Base-by-base conservation (phyloP, 225 moss, liverwort and hornwort species). In the Neckera pumila region DNA sequence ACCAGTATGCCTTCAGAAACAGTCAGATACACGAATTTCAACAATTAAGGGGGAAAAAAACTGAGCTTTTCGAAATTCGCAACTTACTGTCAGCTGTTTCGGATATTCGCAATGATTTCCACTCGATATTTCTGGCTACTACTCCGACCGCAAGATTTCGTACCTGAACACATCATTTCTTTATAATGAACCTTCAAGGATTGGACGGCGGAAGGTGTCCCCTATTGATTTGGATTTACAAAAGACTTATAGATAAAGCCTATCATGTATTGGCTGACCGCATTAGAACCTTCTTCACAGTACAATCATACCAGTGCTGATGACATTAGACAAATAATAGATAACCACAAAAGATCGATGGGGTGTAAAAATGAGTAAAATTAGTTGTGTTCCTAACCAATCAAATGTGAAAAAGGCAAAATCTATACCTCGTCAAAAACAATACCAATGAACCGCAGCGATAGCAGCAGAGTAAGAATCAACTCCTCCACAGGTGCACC, bases 131-230 rank as follows among this genome's bases (percentile, higher is more conserved):
- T 86, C 96, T 94, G 57, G 99, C 94, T 76, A 99, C 96, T 89
- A 99, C 96, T 86, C 97, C 97, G 67, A 97, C 86, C 60, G 99
- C 97, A 89, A 99, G 93, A 85, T 96, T 99, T 62, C 96, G 94
- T 73, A 99, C 94, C 99, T 97, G 92, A 64, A 76, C 36, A 91
- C 17, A 86, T n/a, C 65, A 21, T 17, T 33, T 33, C 9, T 5
- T 28, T 38, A 59, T 7, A 12, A 42, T 23, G 51, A 80, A n/a
- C 25, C 60, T 42, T 17, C 31, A 28, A 69, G 57, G 22, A 40
- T 59, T 86, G 13, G 58, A 31, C 18, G 31, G 36, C 85, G 30
- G 76, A 64, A 66, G 28, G 10, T 11, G 22, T 31, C 25, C 45
- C 60, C 30, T 49, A 23, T 30, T n/a, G 59, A 40, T 58, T 64